Base-by-base conservation (phyloP, 805 yeast genomes). In the Myxozyma udenii region DNA sequence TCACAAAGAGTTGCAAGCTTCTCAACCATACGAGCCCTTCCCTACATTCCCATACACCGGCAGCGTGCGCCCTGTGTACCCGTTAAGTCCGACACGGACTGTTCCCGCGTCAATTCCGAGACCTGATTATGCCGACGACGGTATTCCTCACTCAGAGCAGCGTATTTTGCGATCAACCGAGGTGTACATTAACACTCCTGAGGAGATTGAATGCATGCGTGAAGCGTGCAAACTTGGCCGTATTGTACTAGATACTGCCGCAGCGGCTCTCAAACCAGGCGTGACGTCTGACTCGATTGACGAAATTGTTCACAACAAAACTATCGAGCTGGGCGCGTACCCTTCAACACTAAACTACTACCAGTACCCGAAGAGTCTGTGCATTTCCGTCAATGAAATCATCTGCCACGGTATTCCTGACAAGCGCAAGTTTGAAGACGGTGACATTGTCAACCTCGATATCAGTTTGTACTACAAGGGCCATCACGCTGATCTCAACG, bases 381-480 rank as follows among this genome's bases (percentile, higher is more conserved):
- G 98, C 71, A 88, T 96, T 1, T 88, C 96, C 1, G 84, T 93
- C 40, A 93, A 93, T 70, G 98, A 93, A 74, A 83, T 89, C 51
- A 86, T 93, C 55, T 93, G 98, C 68, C 98, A 93, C 69, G 98
- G 98, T 58, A 86, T 93, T 53, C 98, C 98, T 24, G 98, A 93
- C 70, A 78, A 86, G 71, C 78, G 90, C 49, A 83, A 82, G 30
- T 76, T 93, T 58, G 72, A 87, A 68, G 98, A 91, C 61, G 98
- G 98, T 53, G 98, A 93, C 67, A 91, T 93, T 61, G 78, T 93
- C 55, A 93, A 93, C 66, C 73, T 93, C 58, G 98, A 93, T 68
- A 87, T 93, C 44, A 78, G 96, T 2, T 69, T 93, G 48, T 93
- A 78, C 72, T 80, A 85, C 69, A 79, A 85, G 60, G 98, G 98